Evolutionary conservation across 495 filamentous ascomycete genomes (phyloP).

Genomic region (Sporormia fimetaria): DNA sequence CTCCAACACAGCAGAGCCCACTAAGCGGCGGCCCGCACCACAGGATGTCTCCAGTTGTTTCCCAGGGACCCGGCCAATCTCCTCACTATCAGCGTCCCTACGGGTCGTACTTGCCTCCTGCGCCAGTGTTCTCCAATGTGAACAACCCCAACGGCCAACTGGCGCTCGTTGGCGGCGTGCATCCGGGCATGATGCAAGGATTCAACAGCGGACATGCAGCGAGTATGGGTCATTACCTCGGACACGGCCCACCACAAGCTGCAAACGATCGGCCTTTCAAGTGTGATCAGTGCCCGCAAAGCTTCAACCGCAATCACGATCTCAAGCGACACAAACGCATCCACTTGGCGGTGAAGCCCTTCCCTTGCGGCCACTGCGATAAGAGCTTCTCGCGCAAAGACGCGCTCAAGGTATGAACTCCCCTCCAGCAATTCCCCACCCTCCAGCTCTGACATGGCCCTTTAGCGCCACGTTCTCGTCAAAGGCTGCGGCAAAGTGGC

Average conservation of each 20-base stretch:
- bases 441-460: too few relatives aligned
- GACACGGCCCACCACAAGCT: slow-evolving; percentile 35
- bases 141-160: slow-evolving; percentile 61
- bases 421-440: too few relatives aligned
- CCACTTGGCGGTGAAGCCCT: slow-evolving; percentile 90
- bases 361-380: slow-evolving; percentile 80
- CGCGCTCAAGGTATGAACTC: slow-evolving; percentile 71
- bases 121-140: slow-evolving; percentile 67
- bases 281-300: slow-evolving; percentile 82
- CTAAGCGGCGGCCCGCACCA: slow-evolving; percentile 43
- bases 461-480: slow-evolving; percentile 80
- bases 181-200: slow-evolving; percentile 35
- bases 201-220: slow-evolving; percentile 50
- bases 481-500: slow-evolving; percentile 71
- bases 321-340: slow-evolving; percentile 93
- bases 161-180: slow-evolving; percentile 55
- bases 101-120: slow-evolving; percentile 39
- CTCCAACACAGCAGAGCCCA: slow-evolving; percentile 49
- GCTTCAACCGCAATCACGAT: slow-evolving; percentile 96
- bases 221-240: slow-evolving; percentile 47
- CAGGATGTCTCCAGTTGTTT: slow-evolving; percentile 45
- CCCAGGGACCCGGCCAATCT: slow-evolving; percentile 37
- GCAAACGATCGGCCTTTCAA: slow-evolving; percentile 83
- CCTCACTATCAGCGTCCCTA: slow-evolving; percentile 38
- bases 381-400: slow-evolving; percentile 97